Percentiles rank a stretch among this genome's conserved stretches.
These are phyloP conservation scores for Aspergillus hiratsukae DNA, from an alignment of 2,329 filamentous ascomycete species.

Conservation along the genomic window DNA sequence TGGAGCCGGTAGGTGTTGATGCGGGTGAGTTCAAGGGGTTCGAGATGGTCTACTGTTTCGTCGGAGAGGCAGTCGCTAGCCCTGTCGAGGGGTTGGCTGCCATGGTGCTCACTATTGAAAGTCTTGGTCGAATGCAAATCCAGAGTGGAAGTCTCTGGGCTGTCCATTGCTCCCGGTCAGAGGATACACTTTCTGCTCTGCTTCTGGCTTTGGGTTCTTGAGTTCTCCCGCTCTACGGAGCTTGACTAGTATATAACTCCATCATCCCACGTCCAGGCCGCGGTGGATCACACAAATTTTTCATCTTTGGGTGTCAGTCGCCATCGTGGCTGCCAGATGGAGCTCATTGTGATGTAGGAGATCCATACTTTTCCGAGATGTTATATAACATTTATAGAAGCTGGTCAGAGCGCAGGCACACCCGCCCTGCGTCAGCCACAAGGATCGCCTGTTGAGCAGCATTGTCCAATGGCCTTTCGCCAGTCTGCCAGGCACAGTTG, in stretches of 20 bases:
- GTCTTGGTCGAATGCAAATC: background rate
- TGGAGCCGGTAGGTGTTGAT: constrained; percentile 20
- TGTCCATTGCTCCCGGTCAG: background rate
- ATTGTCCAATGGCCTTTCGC: background rate
- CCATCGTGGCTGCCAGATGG: background rate
- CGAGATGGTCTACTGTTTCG: constrained; percentile 11
- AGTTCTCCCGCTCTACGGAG: background rate
- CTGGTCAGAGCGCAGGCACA: background rate
- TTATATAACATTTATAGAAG: background rate
- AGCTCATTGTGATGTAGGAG: background rate
- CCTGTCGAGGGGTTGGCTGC: background rate
- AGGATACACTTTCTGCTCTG: background rate
- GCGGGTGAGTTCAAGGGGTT: constrained; percentile 17
- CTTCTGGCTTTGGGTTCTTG: background rate
- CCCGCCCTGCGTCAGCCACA: background rate
- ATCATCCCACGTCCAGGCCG: background rate
- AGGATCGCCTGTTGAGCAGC: background rate
- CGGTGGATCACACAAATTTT: background rate
- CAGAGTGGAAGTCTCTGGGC: background rate
- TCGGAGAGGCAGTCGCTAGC: constrained; percentile 8
- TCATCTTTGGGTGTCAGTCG: background rate
- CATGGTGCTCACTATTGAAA: background rate
- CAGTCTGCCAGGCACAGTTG: background rate
- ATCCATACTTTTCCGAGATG: background rate
- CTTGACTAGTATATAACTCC: background rate